Evolutionary conservation across 768 basidiomycete species (phyloP).

Genomic region (Leccinum pellstonianum): DNA sequence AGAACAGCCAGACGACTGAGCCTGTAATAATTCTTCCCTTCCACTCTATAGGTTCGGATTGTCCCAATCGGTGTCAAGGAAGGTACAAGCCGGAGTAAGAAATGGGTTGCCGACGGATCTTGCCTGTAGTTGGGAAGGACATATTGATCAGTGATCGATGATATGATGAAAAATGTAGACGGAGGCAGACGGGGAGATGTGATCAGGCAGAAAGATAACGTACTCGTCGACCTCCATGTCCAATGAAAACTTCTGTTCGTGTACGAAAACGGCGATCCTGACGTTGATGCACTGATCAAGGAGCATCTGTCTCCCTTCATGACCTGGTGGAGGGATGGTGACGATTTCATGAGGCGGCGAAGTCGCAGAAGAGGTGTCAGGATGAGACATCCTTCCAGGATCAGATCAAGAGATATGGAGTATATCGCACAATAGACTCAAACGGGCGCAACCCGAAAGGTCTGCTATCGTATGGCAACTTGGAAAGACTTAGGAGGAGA

Average conservation of each 20-base stretch:
- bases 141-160: conserved; percentile 9
- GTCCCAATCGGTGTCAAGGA: conserved; percentile 68
- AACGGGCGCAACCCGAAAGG: conserved; percentile 10
- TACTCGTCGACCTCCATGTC: conserved; percentile 78
- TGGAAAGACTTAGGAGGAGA: not conserved
- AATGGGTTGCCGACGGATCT: conserved; percentile 65
- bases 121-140: conserved; percentile 38
- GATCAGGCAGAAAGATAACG: conserved; percentile 25
- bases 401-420: conserved; percentile 1
- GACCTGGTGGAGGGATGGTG: conserved; percentile 38
- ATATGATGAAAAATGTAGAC: conserved; percentile 6
- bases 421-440: conserved; percentile 17
- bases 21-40: conserved; percentile 56
- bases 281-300: conserved; percentile 67
- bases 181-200: conserved; percentile 9
- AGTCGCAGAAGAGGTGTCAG: conserved; percentile 7
- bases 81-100: conserved; percentile 66
- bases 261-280: conserved; percentile 47
- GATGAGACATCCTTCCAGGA: conserved; percentile 16
- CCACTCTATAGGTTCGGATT: conserved; percentile 49
- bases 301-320: conserved; percentile 42
- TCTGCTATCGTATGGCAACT: conserved; percentile 2
- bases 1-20: conserved; percentile 70
- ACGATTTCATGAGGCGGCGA: conserved; percentile 59
- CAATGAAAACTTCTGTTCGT: conserved; percentile 62